Evolutionary conservation across 2,329 filamentous ascomycete species (phyloP), one percentile per base, ranked within the genome.

Genomic region (Sclerotinia trifoliorum): DNA sequence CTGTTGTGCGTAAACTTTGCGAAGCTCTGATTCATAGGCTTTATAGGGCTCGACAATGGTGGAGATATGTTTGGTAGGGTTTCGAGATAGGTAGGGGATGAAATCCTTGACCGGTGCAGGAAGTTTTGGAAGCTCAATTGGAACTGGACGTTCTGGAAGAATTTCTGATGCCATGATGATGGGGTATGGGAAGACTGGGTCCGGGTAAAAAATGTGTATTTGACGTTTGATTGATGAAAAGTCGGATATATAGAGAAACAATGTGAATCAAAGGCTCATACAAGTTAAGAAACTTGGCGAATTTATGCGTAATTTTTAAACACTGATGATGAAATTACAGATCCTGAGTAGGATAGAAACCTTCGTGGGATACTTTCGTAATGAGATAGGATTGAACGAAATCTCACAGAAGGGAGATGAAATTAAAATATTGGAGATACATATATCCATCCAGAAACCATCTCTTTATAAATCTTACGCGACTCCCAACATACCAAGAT

Each of bases 1-100:
- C 61, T 90, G 83, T 74, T 92, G 90, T 49, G 90, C 90, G 74
- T 88, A 93, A 24, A 90, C 75, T 71, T 88, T 83, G 56, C 90
- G 86, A 64, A 93, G 80, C 69, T 85, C 83, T 58, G 85, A 83
- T 77, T 93, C 90, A 73, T 88, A 92, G 66, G 84, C 78, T 75
- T 89, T 86, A 78, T 87, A 93, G 0, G 90, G 90, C 63, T 84
- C 80, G 67, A 92, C 78, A 65, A 93, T 80, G 46, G 89, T 81
- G 7, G 77, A 71, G 71, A 92, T 80, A 1, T 86, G 79, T 66
- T 79, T 83, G 35, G 84, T 78, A 7, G 83, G 80, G 70, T 89
- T 81, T 67, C 82, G 79, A 17, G 82, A 80, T 68, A 92, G 81
- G 77, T 91, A 85, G 2, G 75, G 71, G 51, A 76, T 75, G 67